Conservation (phyloP, 441 rosid species). For the Mallotus repandus region DNA sequence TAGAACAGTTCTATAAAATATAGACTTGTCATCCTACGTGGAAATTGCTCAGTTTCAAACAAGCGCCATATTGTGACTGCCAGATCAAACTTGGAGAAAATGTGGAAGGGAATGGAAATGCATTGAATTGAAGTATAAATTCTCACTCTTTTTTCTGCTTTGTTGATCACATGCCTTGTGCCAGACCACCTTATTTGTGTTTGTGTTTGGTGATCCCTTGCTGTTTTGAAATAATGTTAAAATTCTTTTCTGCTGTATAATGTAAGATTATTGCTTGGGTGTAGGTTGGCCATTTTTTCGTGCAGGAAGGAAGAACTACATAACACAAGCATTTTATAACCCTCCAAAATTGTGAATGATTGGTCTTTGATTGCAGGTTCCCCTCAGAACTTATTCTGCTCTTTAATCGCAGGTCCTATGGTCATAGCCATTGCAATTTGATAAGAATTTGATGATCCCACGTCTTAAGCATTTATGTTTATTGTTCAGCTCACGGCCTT, state of each 20-base stretch:
- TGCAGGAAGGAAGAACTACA: not conserved
- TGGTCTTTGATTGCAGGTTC: not conserved
- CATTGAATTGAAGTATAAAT: not conserved
- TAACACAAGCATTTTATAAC: not conserved
- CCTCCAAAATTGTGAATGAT: not conserved
- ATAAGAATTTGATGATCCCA: slow-evolving; percentile 2
- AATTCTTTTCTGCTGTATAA: not conserved
- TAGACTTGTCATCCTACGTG: no score
- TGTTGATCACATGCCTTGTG: not conserved
- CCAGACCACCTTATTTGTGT: not conserved
- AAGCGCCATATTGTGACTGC: not conserved
- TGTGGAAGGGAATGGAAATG: not conserved
- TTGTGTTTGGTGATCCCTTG: not conserved
- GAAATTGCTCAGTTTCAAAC: not conserved
- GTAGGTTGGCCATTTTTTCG: slow-evolving; percentile 19
- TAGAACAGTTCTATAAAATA: not conserved
- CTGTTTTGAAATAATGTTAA: not conserved
- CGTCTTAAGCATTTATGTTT: not conserved
- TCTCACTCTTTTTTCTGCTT: not conserved
- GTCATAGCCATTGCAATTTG: not conserved
- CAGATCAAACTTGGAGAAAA: not conserved
- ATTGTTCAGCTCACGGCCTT: not conserved
- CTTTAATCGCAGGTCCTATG: slow-evolving; percentile 6
- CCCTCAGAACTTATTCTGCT: slow-evolving; percentile 1
- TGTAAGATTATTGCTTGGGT: slow-evolving; percentile 7